Percentiles rank a stretch among this genome's conserved stretches.
These are phyloP conservation scores for Suillus hirtellus DNA, from an alignment of 768 basidiomycete species.

Conservation along the genomic window DNA sequence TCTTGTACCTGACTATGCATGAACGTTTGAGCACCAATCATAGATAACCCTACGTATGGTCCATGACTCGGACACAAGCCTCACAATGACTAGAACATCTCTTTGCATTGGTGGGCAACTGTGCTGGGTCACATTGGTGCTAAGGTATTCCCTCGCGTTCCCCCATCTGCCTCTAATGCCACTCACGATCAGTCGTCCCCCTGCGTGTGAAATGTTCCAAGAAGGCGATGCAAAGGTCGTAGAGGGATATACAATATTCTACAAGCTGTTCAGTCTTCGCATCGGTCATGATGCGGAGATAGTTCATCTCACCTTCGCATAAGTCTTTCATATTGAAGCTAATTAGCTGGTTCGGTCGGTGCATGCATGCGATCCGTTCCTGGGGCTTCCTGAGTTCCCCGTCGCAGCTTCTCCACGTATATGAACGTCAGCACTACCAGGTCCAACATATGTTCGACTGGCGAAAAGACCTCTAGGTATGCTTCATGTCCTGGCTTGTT, in stretches of 20 bases:
- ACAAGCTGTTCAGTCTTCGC: background rate
- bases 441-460: constrained; percentile 29
- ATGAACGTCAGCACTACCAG: constrained; percentile 32
- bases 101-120: background rate
- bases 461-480: constrained; percentile 25
- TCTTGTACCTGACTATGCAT: background rate
- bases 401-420: constrained; percentile 30
- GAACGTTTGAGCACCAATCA: background rate
- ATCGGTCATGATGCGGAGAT: background rate
- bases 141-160: background rate
- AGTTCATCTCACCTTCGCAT: background rate
- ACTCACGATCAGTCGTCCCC: background rate
- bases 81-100: background rate
- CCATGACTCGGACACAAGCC: background rate
- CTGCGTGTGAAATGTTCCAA: background rate
- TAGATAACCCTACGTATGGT: background rate
- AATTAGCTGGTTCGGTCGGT: constrained; percentile 11
- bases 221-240: background rate
- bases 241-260: too few relatives aligned
- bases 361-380: constrained; percentile 8
- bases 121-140: background rate
- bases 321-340: background rate
- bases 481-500: constrained; percentile 13
- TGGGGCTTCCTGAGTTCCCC: constrained; percentile 10
- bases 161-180: background rate